These are phyloP conservation scores for Lentinula boryana DNA, from an alignment of 768 basidiomycete genomes.

Conservation along the genomic window DNA sequence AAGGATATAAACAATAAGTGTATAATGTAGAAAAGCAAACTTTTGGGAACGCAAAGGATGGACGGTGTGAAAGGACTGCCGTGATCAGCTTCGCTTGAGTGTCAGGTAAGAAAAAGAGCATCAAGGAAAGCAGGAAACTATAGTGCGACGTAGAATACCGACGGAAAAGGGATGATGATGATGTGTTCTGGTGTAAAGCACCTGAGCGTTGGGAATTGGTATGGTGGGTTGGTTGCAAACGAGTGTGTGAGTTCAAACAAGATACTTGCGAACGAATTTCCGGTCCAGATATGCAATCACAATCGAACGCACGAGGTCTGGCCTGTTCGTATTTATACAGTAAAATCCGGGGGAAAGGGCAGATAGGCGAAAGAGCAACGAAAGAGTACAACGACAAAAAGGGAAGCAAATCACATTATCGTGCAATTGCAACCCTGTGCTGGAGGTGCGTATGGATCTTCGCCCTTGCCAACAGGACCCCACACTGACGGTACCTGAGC, in stretches of 20 bases:
- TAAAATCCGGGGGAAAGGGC: not conserved
- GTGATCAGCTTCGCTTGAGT: not conserved
- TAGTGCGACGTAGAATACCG: not conserved
- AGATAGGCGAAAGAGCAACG: not conserved
- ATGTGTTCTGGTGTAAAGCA: not conserved
- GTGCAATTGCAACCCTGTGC: slow-evolving; percentile 66
- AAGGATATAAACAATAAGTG: slow-evolving; percentile 8
- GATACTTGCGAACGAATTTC: slow-evolving; percentile 4
- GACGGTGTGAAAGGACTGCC: not conserved
- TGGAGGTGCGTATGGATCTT: slow-evolving; percentile 90
- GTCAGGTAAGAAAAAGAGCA: not conserved
- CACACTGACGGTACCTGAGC: slow-evolving; percentile 85
- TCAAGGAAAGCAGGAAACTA: not conserved
- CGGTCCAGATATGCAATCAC: not conserved
- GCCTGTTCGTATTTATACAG: not conserved
- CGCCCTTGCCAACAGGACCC: slow-evolving; percentile 84
- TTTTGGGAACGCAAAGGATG: not conserved
- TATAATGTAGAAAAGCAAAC: slow-evolving; percentile 3
- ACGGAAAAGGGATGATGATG: not conserved
- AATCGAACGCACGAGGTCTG: not conserved
- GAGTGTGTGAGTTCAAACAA: slow-evolving; percentile 5
- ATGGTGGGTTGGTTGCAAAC: not conserved
- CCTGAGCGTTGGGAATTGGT: not conserved
- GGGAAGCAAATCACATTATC: slow-evolving; percentile 48
- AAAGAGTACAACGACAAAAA: not conserved